Evolutionary conservation across 768 basidiomycete species (phyloP).

Genomic region (Pholiota conissans): DNA sequence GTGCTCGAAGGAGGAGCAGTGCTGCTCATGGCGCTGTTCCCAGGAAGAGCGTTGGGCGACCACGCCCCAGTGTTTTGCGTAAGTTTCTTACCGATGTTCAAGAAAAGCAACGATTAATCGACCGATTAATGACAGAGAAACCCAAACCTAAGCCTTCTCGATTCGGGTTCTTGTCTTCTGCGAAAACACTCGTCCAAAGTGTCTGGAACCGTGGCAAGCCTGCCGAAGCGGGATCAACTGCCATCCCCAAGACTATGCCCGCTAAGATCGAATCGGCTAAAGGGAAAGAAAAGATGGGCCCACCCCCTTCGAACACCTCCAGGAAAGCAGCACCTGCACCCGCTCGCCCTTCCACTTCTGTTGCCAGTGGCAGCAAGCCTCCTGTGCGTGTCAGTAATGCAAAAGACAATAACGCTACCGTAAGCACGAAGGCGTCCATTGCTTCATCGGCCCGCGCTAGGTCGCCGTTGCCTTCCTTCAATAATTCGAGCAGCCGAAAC

Average conservation of each 20-base stretch:
- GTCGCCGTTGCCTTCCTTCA: slow-evolving; percentile 27
- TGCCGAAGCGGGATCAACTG: slow-evolving; percentile 21
- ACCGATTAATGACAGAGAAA: slow-evolving; percentile 29
- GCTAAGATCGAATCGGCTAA: slow-evolving; percentile 13
- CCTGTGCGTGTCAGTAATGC: slow-evolving; percentile 19
- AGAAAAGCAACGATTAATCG: slow-evolving; percentile 1
- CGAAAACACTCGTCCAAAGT: slow-evolving; percentile 69
- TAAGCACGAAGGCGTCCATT: slow-evolving; percentile 9
- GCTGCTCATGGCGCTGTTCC: slow-evolving; percentile 37
- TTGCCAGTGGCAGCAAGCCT: slow-evolving; percentile 16
- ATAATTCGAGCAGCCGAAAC: slow-evolving; percentile 11
- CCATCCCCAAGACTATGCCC: slow-evolving; percentile 24
- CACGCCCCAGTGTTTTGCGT: slow-evolving; percentile 35
- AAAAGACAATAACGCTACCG: background rate
- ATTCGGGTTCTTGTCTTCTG: slow-evolving; percentile 71
- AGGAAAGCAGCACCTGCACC: slow-evolving; percentile 22
- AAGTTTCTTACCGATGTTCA: slow-evolving; percentile 20
- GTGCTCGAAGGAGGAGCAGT: slow-evolving; percentile 71
- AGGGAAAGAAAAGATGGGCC: slow-evolving; percentile 19
- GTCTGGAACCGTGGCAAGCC: slow-evolving; percentile 67
- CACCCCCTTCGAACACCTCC: slow-evolving; percentile 16
- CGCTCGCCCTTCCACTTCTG: slow-evolving; percentile 21
- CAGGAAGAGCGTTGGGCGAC: slow-evolving; percentile 26
- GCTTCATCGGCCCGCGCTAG: slow-evolving; percentile 21
- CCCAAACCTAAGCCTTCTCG: slow-evolving; percentile 50